phyloP scores from a whole-genome alignment of 306 rosid species.

The Rosa chinensis region DNA sequence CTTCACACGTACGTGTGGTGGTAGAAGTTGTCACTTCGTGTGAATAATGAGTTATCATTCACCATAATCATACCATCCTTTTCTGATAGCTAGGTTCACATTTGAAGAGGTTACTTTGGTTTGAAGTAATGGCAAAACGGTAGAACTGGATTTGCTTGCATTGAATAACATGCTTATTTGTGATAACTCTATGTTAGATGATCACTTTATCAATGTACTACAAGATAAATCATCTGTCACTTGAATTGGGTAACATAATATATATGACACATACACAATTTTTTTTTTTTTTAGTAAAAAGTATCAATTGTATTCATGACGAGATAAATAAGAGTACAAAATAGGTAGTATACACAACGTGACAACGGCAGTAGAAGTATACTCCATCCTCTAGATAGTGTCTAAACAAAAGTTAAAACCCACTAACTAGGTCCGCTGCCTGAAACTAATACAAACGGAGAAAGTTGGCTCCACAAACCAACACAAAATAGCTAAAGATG shows the following conservation, averaged over 20 bases:
- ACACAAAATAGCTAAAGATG: neutral
- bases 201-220: neutral
- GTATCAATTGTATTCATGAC: neutral
- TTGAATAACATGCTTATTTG: neutral
- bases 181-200: neutral
- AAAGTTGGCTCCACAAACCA: neutral
- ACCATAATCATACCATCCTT: conserved; percentile 3
- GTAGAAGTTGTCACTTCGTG: neutral
- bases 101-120: neutral
- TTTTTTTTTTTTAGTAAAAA: too few relatives aligned
- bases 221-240: neutral
- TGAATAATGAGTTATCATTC: neutral
- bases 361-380: too few relatives aligned
- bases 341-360: too few relatives aligned
- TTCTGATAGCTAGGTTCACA: neutral
- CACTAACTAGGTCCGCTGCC: too few relatives aligned
- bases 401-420: too few relatives aligned
- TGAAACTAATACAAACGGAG: too few relatives aligned
- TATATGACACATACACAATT: neutral
- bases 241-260: neutral
- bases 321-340: neutral
- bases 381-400: too few relatives aligned
- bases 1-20: conserved; percentile 16
- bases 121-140: neutral
- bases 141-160: neutral